Base-by-base conservation (phyloP, 805 yeast species). In the Lachancea fermentati region DNA sequence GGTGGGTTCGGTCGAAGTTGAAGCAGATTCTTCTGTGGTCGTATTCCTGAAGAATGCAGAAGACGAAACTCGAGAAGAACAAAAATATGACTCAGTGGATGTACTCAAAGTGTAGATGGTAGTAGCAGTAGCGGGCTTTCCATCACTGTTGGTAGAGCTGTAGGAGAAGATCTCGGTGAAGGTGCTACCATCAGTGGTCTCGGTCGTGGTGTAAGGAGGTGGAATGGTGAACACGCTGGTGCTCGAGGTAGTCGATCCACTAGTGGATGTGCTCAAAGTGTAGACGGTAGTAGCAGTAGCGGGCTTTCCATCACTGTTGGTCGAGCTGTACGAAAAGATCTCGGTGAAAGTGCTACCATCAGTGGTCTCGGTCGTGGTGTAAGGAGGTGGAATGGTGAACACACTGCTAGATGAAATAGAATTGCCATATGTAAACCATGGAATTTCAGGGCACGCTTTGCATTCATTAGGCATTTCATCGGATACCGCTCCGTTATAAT, bases 391-490 rank as follows among this genome's bases (percentile, higher is more conserved):
- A 8, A 8, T 12, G 28, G 11, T 24, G 11, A 12, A 24, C 7
- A 24, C 28, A 12, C 11, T 8, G 28, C 11, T 8, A 24, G 28
- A 24, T 7, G 11, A 8, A 24, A 7, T 24, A 8, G 28, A 8
- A 8, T 7, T 24, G 28, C 28, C 12, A 8, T 12, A 8, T 24
- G 7, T 12, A 12, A 24, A 37, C 40, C 40, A 37, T 5, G 40
- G 40, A 37, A 30, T 29, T 18, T 12, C 28, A 19, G 40, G 40
- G 19, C 40, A 37, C 5, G 30, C 22, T 18, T 6, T 7, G n/a
- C 39, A 35, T 4, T 8, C 39, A 13, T 30, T 30, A 17, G 44
- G 44, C 25, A n/a, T 40, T n/a, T 24, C 26, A 30, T 5, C 30
- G 2, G 39, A 19, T 8, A 17, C 36, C 4, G 18, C 29, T 7